Conservation (phyloP, 805 yeast genomes). For the Starmera quercuum region DNA sequence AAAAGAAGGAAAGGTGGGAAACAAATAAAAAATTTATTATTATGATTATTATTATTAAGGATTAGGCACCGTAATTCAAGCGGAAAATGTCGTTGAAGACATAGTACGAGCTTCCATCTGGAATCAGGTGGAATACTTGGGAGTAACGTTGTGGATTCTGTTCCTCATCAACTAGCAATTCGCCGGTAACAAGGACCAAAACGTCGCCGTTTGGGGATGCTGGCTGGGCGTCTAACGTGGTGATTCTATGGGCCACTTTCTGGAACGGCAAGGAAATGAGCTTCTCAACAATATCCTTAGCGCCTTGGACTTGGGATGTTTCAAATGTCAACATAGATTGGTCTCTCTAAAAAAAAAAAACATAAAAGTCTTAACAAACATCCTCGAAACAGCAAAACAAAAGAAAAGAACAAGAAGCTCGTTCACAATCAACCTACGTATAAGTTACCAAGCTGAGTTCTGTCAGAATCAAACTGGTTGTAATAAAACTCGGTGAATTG, state of each 20-base stretch:
- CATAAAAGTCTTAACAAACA: background rate
- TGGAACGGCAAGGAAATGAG: constrained; percentile 82
- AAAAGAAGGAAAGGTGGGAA: too few relatives aligned
- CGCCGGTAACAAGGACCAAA: constrained; percentile 96
- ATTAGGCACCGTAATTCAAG: constrained; percentile 67
- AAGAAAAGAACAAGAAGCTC: too few relatives aligned
- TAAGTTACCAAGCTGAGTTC: constrained; percentile 85
- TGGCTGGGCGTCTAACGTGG: constrained; percentile 97
- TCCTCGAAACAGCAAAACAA: too few relatives aligned
- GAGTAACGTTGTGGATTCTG: constrained; percentile 93
- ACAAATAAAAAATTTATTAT: too few relatives aligned
- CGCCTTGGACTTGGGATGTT: constrained; percentile 90
- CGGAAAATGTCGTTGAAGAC: constrained; percentile 97
- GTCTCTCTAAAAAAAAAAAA: constrained; percentile 47
- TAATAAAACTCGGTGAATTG: constrained; percentile 94
- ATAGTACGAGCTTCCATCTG: constrained; percentile 85
- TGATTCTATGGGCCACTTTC: constrained; percentile 88
- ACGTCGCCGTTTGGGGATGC: constrained; percentile 90
- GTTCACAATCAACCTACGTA: constrained; percentile 40
- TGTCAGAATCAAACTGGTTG: constrained; percentile 89
- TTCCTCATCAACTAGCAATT: constrained; percentile 84
- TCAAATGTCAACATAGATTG: constrained; percentile 98
- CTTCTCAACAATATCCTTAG: constrained; percentile 87
- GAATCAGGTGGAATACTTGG: constrained; percentile 94
- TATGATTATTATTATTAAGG: background rate